A percentile compares a stretch with the other conserved stretches of the same genome.
These are phyloP conservation scores for Hondaea fermentalgiana DNA, from an alignment of 108 stramenopile genomes.

Conservation along the genomic window DNA sequence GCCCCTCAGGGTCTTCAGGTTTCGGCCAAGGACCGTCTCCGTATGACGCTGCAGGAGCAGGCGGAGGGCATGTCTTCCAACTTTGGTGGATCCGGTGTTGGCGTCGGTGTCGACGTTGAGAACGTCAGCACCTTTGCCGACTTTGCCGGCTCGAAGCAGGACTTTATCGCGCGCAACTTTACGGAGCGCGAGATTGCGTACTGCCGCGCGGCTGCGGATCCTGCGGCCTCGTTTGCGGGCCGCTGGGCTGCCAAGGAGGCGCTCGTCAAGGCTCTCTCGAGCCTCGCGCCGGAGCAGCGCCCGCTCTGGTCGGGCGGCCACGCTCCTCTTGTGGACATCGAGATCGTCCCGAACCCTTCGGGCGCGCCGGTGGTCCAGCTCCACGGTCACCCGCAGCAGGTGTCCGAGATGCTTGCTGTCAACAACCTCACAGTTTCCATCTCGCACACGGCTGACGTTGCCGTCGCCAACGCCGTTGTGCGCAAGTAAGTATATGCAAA, in stretches of 20 bases:
- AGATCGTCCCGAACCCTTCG: neutral
- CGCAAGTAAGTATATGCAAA: neutral
- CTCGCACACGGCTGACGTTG: constrained; percentile 1
- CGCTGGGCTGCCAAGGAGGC: constrained; percentile 31
- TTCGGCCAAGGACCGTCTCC: neutral
- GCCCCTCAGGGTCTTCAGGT: neutral
- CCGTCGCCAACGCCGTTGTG: neutral
- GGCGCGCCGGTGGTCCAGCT: neutral
- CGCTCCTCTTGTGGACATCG: neutral
- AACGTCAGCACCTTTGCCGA: neutral
- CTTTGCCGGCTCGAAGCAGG: neutral
- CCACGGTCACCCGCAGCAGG: neutral
- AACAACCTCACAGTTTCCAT: neutral
- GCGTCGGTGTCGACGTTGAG: constrained; percentile 20
- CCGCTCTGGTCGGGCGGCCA: neutral
- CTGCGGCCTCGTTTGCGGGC: constrained; percentile 15
- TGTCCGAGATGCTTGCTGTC: neutral
- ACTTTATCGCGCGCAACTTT: constrained; percentile 19
- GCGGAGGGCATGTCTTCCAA: neutral
- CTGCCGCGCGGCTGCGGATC: neutral
- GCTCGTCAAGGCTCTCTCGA: constrained; percentile 15
- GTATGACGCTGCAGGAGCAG: neutral
- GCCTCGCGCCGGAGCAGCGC: neutral
- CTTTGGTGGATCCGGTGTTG: neutral
- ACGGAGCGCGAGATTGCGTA: neutral